A percentile compares a stretch with the other conserved stretches of the same genome.
Conservation (phyloP, 192 early-diverging fungal species). For the Coemansia sp. region DNA sequence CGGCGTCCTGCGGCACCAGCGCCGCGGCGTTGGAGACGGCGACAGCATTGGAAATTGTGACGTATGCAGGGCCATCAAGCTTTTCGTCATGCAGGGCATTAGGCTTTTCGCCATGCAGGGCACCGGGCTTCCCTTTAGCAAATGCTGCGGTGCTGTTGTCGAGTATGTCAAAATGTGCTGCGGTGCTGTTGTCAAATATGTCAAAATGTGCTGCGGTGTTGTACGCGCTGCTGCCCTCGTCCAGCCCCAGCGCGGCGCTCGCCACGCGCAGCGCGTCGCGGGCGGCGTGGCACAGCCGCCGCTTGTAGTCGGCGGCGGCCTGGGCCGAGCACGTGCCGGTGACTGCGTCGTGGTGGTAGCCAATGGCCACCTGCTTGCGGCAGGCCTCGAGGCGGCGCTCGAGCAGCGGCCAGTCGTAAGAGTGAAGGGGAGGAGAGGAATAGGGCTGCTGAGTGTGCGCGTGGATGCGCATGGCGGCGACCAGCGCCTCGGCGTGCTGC, state of each 20-base stretch:
- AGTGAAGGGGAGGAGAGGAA: too few relatives aligned
- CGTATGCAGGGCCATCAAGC: too few relatives aligned
- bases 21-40: constrained; percentile 30
- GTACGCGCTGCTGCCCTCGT: not conserved
- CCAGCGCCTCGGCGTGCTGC: constrained; percentile 41
- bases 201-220: not conserved
- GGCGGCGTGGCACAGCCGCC: constrained; percentile 17
- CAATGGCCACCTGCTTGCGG: constrained; percentile 53
- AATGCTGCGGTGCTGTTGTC: too few relatives aligned
- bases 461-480: constrained; percentile 20
- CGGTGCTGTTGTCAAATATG: too few relatives aligned
- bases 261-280: constrained; percentile 21
- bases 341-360: constrained; percentile 55
- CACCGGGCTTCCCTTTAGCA: too few relatives aligned
- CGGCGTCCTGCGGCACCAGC: constrained; percentile 24
- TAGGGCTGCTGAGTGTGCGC: not conserved
- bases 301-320: constrained; percentile 31
- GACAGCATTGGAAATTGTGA: too few relatives aligned
- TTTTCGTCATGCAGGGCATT: too few relatives aligned
- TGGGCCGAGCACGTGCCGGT: constrained; percentile 41
- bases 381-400: constrained; percentile 32
- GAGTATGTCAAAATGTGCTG: too few relatives aligned
- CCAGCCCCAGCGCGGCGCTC: constrained; percentile 1
- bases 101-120: too few relatives aligned
- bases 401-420: constrained; percentile 10